Base-by-base conservation (phyloP, 2,329 filamentous ascomycete genomes). In the Alternaria atra region DNA sequence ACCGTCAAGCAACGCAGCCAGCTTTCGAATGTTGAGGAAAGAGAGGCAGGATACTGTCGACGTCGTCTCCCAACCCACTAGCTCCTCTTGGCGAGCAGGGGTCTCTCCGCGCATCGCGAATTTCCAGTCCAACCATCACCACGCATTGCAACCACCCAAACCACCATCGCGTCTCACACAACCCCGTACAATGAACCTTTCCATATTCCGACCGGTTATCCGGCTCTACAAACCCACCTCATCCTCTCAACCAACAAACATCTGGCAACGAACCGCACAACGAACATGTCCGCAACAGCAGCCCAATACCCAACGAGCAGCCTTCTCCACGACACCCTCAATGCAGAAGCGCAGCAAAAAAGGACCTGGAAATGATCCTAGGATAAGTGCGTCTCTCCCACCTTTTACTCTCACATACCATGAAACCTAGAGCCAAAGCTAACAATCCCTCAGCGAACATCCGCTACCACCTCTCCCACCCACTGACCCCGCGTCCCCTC, bases 401-500 rank as follows among this genome's bases (percentile, higher is more conserved):
- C 20, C 20, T 20, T 20, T 20, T 20, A 20, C 20, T 20, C 20
- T 20, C 20, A 20, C 20, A 20, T 20, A 20, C 2, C 20, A 20
- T 20, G 20, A 20, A 20, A 20, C 20, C 20, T 20, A 20, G 20
- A 20, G 20, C 20, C 20, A 20, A 20, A 20, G 15, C 10, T 27
- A 39, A n/a, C n/a, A 17, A 47, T 10, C 42, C 39, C 23, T 13
- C 15, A 57, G 39, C 63, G 35, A 75, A 87, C 56, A 91, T 92
- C 77, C 84, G 89, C 71, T 92, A 91, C 81, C 87, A 89, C 79
- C 86, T 92, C 69, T 81, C 85, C 72, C 90, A 92, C 78, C 88
- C 89, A 2, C 80, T 86, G 30, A 91, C 87, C 6, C 90, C 89
- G 0, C 87, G 89, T 12, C 94, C 95, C 1, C 87, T 99, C 67